A percentile compares a stretch with the other conserved stretches of the same genome.
Conservation (phyloP, 805 yeast genomes). For the Metschnikowia corniflorae region DNA sequence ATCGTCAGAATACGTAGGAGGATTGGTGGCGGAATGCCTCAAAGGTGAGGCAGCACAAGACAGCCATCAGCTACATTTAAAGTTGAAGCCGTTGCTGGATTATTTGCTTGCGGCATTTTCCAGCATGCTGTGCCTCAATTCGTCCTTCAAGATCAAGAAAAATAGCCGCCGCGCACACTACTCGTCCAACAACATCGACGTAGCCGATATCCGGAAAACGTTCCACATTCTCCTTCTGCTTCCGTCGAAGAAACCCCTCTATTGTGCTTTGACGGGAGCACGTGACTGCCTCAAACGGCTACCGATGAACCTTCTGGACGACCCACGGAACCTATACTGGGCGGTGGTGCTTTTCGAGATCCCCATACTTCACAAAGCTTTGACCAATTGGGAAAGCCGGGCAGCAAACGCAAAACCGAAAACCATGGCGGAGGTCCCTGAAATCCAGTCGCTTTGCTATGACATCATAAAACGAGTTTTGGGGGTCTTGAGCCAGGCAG, state of each 20-base stretch:
- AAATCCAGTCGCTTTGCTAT: conserved; percentile 55
- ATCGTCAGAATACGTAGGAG: conserved; percentile 31
- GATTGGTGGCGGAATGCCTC: conserved; percentile 34
- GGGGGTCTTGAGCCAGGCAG: conserved; percentile 60
- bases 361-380: conserved; percentile 54
- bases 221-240: conserved; percentile 46
- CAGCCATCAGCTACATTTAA: conserved; percentile 25
- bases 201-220: conserved; percentile 41
- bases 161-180: conserved; percentile 31
- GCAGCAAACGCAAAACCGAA: conserved; percentile 1
- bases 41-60: conserved; percentile 12
- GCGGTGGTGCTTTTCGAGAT: conserved; percentile 63
- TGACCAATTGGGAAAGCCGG: conserved; percentile 30
- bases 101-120: conserved; percentile 47
- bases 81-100: conserved; percentile 49
- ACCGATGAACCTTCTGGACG: conserved; percentile 33
- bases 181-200: conserved; percentile 49
- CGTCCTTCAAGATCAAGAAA: conserved; percentile 45
- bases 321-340: conserved; percentile 51
- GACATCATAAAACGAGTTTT: conserved; percentile 66
- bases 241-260: conserved; percentile 61
- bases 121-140: conserved; percentile 45
- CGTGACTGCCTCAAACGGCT: conserved; percentile 48
- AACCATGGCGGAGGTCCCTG: conserved; percentile 43
- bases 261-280: conserved; percentile 50